Conservation (phyloP, 306 rosid species). For the Erythrophleum fordii region DNA sequence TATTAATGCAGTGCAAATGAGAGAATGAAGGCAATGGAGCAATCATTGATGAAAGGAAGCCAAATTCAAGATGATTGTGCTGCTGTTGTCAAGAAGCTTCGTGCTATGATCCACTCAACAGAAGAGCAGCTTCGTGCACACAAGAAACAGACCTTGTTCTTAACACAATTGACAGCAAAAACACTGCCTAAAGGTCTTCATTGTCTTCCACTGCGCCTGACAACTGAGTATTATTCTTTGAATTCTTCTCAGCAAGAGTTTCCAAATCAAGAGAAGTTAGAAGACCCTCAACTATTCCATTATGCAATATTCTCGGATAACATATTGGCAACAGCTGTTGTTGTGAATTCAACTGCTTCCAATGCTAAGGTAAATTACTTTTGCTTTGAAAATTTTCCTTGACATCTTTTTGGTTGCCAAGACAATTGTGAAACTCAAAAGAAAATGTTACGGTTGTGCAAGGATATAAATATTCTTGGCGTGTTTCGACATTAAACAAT, state of each 20-base stretch:
- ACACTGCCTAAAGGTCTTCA: conserved; percentile 97
- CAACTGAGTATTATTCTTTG: conserved; percentile 81
- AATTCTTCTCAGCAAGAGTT: conserved; percentile 76
- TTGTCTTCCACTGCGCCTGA: conserved; percentile 96
- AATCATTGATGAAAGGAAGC: conserved; percentile 75
- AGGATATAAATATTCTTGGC: neutral
- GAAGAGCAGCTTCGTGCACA: conserved; percentile 92
- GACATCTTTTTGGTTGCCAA: conserved; percentile 4
- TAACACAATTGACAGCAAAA: conserved; percentile 95
- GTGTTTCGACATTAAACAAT: neutral
- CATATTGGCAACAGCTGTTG: conserved; percentile 89
- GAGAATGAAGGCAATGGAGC: conserved; percentile 80
- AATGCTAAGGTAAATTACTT: conserved; percentile 69
- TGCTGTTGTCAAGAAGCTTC: conserved; percentile 77
- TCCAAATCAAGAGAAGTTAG: conserved; percentile 81
- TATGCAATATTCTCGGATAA: conserved; percentile 95
- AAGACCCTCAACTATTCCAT: conserved; percentile 75
- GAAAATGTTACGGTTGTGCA: neutral
- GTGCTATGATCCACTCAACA: conserved; percentile 93
- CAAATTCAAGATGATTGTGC: conserved; percentile 88
- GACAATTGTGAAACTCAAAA: conserved; percentile 17
- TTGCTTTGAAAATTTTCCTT: neutral
- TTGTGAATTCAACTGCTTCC: conserved; percentile 79
- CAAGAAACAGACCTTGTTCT: conserved; percentile 91
- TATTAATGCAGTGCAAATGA: conserved; percentile 69